phyloP scores from a whole-genome alignment of 345 rosid species.

The Salix arbutifolia region DNA sequence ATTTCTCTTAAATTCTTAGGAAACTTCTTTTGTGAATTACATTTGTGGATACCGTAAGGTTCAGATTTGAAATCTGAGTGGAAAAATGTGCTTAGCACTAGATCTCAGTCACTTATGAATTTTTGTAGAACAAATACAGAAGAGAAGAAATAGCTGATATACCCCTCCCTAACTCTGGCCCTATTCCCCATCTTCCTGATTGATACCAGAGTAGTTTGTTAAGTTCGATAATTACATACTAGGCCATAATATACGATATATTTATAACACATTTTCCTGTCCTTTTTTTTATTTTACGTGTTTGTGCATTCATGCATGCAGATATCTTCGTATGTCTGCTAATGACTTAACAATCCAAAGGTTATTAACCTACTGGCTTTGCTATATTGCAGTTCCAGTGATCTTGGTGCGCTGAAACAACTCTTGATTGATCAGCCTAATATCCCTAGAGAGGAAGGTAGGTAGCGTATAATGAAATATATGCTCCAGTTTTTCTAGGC shows the following conservation, averaged over 20 bases:
- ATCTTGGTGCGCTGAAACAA: conserved; percentile 56
- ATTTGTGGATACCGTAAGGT: background rate
- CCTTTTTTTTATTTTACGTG: background rate
- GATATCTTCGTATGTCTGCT: too few relatives aligned
- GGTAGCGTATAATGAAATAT: background rate
- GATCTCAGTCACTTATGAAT: background rate
- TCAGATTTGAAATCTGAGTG: background rate
- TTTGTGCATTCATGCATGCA: background rate
- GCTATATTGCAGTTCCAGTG: conserved; percentile 44
- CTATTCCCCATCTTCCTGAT: background rate
- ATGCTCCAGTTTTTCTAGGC: background rate
- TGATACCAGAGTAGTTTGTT: background rate
- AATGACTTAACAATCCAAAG: background rate
- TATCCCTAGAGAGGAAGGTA: conserved; percentile 71
- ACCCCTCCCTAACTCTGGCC: background rate
- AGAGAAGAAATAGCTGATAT: background rate
- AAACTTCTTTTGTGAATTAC: background rate
- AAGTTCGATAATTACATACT: background rate
- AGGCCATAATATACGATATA: background rate
- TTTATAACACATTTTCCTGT: background rate
- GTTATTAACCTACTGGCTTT: background rate
- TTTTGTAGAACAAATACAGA: background rate
- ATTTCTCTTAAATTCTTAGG: background rate
- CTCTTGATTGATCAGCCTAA: conserved; percentile 84
- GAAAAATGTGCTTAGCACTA: background rate